Base-by-base conservation (phyloP, 2,329 filamentous ascomycete genomes). In the Atkinsonella texensis region DNA sequence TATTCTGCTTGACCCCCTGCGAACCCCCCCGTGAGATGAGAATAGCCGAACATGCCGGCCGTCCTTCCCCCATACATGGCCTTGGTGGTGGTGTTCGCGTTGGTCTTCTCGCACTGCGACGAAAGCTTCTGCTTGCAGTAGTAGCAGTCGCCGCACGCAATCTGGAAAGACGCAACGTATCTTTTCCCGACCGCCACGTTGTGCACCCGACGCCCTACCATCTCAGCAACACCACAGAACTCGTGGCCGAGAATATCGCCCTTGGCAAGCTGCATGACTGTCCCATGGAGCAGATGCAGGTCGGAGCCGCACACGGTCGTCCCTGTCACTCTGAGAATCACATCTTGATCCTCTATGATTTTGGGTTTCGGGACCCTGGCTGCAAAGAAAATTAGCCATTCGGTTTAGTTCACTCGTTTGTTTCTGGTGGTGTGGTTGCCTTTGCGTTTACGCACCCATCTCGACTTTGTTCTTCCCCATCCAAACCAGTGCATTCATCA, bases 1-100 rank as follows among this genome's bases (percentile, higher is more conserved):
- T 89, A 95, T 68, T 95, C 89, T 4, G 88, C 85, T 67, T 95
- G 89, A 0, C 89, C 89, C 47, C 89, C 88, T 1, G 88, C 87
- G 62, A 91, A 95, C 0, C 89, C 89, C 7, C 88, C 89, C 0
- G 86, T 89, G 62, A 95, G 87, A 62, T 89, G 84, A 2, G 80
- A 82, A 61, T 86, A 87, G 1, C 84, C 83, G 60, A 87, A 85
- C 56, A 87, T 82, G 17, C 81, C 89, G 1, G 86, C 77, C 4
- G 87, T 90, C 48, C 81, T 76, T 2, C 81, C 81, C 12, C 89
- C 89, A 62, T 93, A 94, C 81, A 95, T 84, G 50, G 76, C 80
- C 57, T 85, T 83, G 56, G 78, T 77, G 44, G 81, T 76, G 0
- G 76, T 82, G 64, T 88, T 93, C 42, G 81, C 71, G 65, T 89